Evolutionary conservation across 108 stramenopile species (phyloP).

Genomic region (Poteriospumella lacustris): DNA sequence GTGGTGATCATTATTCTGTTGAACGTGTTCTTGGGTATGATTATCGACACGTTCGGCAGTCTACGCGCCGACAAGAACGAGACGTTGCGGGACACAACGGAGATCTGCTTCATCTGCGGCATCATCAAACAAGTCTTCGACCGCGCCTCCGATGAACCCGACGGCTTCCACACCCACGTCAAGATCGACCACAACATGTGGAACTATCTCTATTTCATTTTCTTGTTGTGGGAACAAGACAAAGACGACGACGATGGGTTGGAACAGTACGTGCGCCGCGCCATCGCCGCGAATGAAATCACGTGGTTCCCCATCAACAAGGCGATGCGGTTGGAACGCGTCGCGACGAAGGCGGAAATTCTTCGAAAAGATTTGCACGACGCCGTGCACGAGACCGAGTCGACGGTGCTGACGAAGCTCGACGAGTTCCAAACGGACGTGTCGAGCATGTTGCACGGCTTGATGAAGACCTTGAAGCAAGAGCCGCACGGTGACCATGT

Average conservation of each 20-base stretch:
- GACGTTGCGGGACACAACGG: conserved; percentile 31
- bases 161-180: conserved; percentile 34
- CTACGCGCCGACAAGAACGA: conserved; percentile 37
- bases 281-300: conserved; percentile 34
- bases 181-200: conserved; percentile 50
- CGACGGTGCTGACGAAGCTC: not conserved
- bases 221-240: conserved; percentile 50
- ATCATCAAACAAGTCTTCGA: conserved; percentile 38
- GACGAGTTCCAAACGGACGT: conserved; percentile 5
- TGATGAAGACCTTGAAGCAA: conserved; percentile 1
- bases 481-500: conserved; percentile 6
- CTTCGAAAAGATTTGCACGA: not conserved
- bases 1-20: conserved; percentile 40
- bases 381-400: not conserved
- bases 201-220: conserved; percentile 48
- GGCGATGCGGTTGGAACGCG: conserved; percentile 14
- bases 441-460: not conserved
- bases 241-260: conserved; percentile 47
- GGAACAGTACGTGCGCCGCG: conserved; percentile 38
- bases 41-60: conserved; percentile 41
- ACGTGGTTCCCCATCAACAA: conserved; percentile 35
- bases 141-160: conserved; percentile 34
- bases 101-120: conserved; percentile 50
- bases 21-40: conserved; percentile 44
- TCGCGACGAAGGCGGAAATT: not conserved